These are phyloP conservation scores for Aspergillaceae sp. DNA, from an alignment of 2,329 filamentous ascomycete species.

Conservation along the genomic window DNA sequence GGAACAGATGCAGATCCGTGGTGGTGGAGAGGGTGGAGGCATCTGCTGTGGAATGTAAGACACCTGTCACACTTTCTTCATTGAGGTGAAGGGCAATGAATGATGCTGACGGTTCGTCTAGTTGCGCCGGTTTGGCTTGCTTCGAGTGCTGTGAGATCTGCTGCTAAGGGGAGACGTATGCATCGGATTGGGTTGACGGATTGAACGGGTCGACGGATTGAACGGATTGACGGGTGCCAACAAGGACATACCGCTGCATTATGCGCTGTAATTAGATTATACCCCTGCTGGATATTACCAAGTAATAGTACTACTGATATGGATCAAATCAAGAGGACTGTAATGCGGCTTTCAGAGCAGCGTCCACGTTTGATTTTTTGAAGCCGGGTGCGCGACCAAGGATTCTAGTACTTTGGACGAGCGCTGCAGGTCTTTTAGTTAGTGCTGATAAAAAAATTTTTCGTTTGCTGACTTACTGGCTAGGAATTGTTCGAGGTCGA, in stretches of 20 bases:
- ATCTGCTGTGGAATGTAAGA: constrained; percentile 28
- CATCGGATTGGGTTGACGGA: no score
- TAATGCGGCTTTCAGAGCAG: constrained; percentile 17
- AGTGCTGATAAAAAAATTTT: not conserved
- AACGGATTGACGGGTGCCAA: no score
- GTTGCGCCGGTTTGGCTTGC: constrained; percentile 26
- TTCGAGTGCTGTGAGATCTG: constrained; percentile 28
- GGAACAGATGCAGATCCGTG: constrained; percentile 23
- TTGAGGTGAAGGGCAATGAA: no score
- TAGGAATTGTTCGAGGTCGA: constrained; percentile 22
- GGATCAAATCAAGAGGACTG: constrained; percentile 2
- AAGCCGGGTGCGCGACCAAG: constrained; percentile 29
- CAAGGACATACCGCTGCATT: no score
- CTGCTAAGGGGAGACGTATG: constrained; percentile 15
- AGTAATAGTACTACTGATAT: no score
- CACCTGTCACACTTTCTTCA: no score
- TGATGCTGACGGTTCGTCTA: constrained; percentile 6
- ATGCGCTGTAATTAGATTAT: no score
- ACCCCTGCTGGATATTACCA: no score
- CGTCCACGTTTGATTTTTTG: constrained; percentile 23
- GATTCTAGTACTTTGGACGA: constrained; percentile 20
- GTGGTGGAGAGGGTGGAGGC: constrained; percentile 20
- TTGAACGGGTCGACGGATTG: no score
- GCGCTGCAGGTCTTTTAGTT: constrained; percentile 8
- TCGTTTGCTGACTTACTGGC: constrained; percentile 12